Base-by-base conservation (phyloP, 2,329 filamentous ascomycete species). In the Metarhizium guizhouense region DNA sequence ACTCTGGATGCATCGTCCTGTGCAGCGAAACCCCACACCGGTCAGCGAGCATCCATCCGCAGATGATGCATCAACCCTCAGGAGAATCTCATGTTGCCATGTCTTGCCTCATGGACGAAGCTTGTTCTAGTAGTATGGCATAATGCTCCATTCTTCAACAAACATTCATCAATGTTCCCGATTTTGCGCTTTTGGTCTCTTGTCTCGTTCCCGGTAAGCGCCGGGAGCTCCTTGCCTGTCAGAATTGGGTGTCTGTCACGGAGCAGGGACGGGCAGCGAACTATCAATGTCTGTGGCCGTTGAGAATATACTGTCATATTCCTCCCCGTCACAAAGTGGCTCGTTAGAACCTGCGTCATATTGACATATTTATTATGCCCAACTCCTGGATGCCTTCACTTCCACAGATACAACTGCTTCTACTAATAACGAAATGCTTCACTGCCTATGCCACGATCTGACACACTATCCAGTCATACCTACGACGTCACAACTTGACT, bases 401-500 rank as follows among this genome's bases (percentile, higher is more conserved):
- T 30, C 14, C 25, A 29, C 14, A 14, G 8, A 29, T 8, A 30
- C 25, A 48, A 32, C 45, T 16, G 10, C 25, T 16, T 20, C 1
- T 10, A 5, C 20, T 48, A n/a, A 16, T 30, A 50, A 60, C 62
- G 61, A 63, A 56, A 65, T 65, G 64, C 58, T 67, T 52, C 58
- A 59, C 53, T 57, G 58, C 63, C 59, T 56, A 60, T 52, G 60
- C 54, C 56, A 60, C 60, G 54, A 63, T 61, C 68, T 70, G 59
- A 70, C 66, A 42, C 60, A 61, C 56, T 52, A 60, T 61, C 53
- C 60, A 70, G 68, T 57, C 43, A 53, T 60, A 47, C 59, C 60
- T 47, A 53, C 58, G 59, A 54, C 61, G 50, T 55, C 47, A 4
- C 30, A 58, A 32, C 51, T 62, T 51, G 59, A 65, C 47, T 47